Percentiles rank a stretch among this genome's conserved stretches.
Conservation (phyloP, 495 filamentous ascomycete genomes). For the Aspergillus taichungensis region DNA sequence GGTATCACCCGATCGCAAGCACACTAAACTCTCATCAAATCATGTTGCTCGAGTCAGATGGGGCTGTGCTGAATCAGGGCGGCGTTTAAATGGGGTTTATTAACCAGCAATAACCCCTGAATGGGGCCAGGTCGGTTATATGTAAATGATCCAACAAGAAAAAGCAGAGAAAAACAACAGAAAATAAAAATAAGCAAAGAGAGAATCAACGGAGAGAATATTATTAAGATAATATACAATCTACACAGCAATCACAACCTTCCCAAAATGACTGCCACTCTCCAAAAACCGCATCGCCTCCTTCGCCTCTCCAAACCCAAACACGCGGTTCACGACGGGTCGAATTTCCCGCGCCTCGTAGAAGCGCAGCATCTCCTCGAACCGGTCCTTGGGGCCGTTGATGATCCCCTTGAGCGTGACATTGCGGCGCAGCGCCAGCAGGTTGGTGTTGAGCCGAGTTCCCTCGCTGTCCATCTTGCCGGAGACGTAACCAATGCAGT, state of each 20-base stretch:
- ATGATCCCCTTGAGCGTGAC: slow-evolving; percentile 52
- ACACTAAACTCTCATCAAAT: too few species aligned
- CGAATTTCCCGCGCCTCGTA: slow-evolving; percentile 53
- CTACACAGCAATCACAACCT: slow-evolving; percentile 44
- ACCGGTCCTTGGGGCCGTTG: slow-evolving; percentile 49
- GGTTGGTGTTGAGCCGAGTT: slow-evolving; percentile 37
- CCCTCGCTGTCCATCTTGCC: slow-evolving; percentile 42
- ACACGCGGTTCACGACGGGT: slow-evolving; percentile 54
- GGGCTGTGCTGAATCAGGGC: too few species aligned
- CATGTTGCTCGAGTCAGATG: too few species aligned
- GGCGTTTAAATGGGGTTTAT: too few species aligned
- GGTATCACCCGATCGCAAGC: too few species aligned
- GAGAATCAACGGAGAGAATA: too few species aligned
- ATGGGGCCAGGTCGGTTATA: too few species aligned
- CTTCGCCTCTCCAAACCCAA: slow-evolving; percentile 44
- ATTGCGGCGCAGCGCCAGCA: slow-evolving; percentile 41
- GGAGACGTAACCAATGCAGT: slow-evolving; percentile 57
- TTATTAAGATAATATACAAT: too few species aligned
- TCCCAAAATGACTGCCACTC: slow-evolving; percentile 67
- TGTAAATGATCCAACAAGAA: too few species aligned
- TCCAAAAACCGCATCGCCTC: slow-evolving; percentile 48
- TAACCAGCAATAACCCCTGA: too few species aligned
- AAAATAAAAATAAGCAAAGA: too few species aligned
- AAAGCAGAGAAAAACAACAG: too few species aligned
- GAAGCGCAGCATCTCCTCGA: slow-evolving; percentile 53